Evolutionary conservation across 2,329 filamentous ascomycete species (phyloP), one percentile per base, ranked within the genome.

Genomic region (Davidsoniella virescens): DNA sequence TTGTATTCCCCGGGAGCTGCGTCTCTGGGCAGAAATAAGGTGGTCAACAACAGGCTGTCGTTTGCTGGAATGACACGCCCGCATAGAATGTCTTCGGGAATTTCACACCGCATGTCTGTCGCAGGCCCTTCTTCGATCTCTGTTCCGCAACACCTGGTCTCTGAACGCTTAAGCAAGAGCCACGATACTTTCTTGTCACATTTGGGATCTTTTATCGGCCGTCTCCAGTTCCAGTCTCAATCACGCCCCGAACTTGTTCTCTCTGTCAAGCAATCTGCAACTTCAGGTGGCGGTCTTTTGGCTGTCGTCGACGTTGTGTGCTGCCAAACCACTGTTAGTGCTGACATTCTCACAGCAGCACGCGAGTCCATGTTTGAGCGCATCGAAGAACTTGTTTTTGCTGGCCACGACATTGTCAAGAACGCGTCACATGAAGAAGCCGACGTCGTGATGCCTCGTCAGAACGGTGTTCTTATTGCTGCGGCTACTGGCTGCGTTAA

Each of bases 161-260:
- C 88, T 2, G 84, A 88, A 62, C 81, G 81, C 57, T 74, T 96
- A 45, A 83, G 79, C 59, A 71, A 75, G 46, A 84, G 80, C 47
- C 87, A 95, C 66, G 88, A 96, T 65, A 78, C 77, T 6, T 94
- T 96, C 60, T 69, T 98, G 49, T 92, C 88, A 5, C 84, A 88
- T 60, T 76, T 98, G 47, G 90, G 86, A 47, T 93, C 87, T 4
- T 94, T 96, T 62, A 90, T 96, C 61, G 92, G 92, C 14, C 73
- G 78, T 37, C 73, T 95, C 51, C 87, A 95, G 63, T 71, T 95
- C 54, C 87, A 95, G 62, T 92, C 88, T n/a, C 82, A 92, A 55
- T 92, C 87, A 6, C 82, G 87, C 7, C 78, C 83, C 1, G 87
- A 94, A 62, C 72, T 96, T 45, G 78, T 87, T 29, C 67, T 80